Percentiles rank a stretch among this genome's conserved stretches.
phyloP scores from a whole-genome alignment of 805 yeast genomes.

The Saccharomycopsis vini region DNA sequence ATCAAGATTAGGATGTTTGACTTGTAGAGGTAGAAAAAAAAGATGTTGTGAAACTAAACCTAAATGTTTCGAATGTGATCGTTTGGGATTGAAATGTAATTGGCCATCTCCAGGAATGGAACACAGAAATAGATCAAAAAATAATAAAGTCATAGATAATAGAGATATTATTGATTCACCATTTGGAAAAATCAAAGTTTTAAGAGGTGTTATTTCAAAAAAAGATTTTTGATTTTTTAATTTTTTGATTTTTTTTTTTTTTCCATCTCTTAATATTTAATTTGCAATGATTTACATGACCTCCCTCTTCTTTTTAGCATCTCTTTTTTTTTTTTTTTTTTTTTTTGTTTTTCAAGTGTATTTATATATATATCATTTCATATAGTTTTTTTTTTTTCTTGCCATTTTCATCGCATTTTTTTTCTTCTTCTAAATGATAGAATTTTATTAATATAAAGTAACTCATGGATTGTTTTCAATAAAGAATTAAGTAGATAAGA shows the following conservation, averaged over 20 bases:
- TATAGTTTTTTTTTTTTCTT: too few relatives aligned
- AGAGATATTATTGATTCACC: constrained; percentile 15
- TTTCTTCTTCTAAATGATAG: too few relatives aligned
- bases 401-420: too few relatives aligned
- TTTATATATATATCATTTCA: too few relatives aligned
- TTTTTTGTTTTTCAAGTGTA: too few relatives aligned
- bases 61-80: constrained; percentile 54
- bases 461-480: too few relatives aligned
- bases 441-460: too few relatives aligned
- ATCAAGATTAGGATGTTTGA: constrained; percentile 65
- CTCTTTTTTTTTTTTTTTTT: too few relatives aligned
- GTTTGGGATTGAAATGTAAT: constrained; percentile 54
- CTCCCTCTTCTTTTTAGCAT: too few relatives aligned
- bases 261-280: background rate
- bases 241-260: background rate
- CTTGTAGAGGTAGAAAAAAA: constrained; percentile 71
- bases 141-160: constrained; percentile 8
- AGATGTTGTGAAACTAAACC: constrained; percentile 71
- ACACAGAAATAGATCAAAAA: constrained; percentile 16
- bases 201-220: constrained; percentile 45
- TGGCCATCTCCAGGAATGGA: constrained; percentile 65
- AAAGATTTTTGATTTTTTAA: constrained; percentile 2
- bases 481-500: too few relatives aligned
- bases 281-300: too few relatives aligned
- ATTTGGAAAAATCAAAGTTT: constrained; percentile 51